These are phyloP conservation scores for Suhomyces sp. DNA, from an alignment of 805 yeast species.

Conservation along the genomic window DNA sequence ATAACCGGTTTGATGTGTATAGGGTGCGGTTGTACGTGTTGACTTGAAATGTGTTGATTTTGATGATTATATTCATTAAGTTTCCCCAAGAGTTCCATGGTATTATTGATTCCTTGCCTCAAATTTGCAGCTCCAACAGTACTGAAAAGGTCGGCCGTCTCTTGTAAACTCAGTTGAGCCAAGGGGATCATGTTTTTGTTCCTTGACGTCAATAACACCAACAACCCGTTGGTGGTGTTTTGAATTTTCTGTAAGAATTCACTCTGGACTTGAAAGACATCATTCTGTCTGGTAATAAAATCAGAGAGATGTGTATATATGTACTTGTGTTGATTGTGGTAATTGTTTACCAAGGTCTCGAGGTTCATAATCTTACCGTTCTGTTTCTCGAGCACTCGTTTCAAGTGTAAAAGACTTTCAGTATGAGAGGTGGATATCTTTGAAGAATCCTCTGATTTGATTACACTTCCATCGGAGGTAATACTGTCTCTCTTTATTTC, in stretches of 20 bases:
- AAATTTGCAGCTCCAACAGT: constrained; percentile 11
- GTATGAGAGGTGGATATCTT: too few species aligned
- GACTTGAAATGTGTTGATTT: background rate
- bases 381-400: too few species aligned
- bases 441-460: too few species aligned
- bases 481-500: background rate
- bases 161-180: constrained; percentile 14
- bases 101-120: constrained; percentile 15
- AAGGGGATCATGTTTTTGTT: constrained; percentile 14
- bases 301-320: constrained; percentile 12
- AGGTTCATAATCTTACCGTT: constrained; percentile 7
- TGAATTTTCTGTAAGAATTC: constrained; percentile 17
- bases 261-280: constrained; percentile 15
- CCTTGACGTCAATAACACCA: constrained; percentile 13
- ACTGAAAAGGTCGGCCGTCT: constrained; percentile 12
- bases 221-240: constrained; percentile 12
- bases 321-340: constrained; percentile 12
- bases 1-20: background rate
- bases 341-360: constrained; percentile 14
- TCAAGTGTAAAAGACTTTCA: too few species aligned
- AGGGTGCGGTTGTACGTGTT: constrained; percentile 3
- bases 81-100: constrained; percentile 18
- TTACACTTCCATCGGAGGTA: too few species aligned
- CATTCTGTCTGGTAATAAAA: constrained; percentile 18
- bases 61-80: constrained; percentile 8